Evolutionary conservation across 2,329 filamentous ascomycete genomes (phyloP), one percentile per base, ranked within the genome.

Genomic region (Acephala macrosclerotiorum): DNA sequence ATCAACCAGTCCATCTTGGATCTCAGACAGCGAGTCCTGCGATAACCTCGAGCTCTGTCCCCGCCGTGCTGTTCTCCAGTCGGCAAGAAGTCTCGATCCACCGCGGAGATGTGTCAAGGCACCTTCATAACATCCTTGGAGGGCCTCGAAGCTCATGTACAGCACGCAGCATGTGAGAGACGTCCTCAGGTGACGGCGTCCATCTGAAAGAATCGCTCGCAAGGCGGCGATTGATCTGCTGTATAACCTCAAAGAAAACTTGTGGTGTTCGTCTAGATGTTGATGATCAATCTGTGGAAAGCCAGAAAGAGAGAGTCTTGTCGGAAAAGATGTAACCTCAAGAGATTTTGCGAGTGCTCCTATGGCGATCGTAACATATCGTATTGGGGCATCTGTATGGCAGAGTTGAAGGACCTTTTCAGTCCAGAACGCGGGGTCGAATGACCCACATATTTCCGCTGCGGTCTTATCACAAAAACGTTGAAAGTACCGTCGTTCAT

Each of bases 371-470:
- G 71, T 74, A 20, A 72, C 74, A 64, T 74, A 72, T 62, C 72
- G 65, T 49, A 76, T 76, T 0, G 73, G 73, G 8, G 73, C 70
- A 64, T 75, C 73, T 29, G 68, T 63, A 66, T 75, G 74, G 61
- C 74, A 76, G 2, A 76, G 66, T 60, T 76, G 74, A 20, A 74
- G 74, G 29, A 76, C 72, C 58, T 76, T 76, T 61, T 75, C 72
- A 3, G 72, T 75, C 74, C 74, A 75, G 58, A 76, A 75, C 14
- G 69, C 70, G 12, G 73, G 72, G 63, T 76, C 73, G 45, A 75
- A 76, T 12, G 71, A 66, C 11, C 73, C 74, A 61, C 70, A 70
- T 35, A 75, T 75, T 55, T 75, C 74, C 20, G 60, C 68, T 1
- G 73, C 73, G 9, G 74, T 76, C 57, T 76, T 76, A 25, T 76